Conservation (phyloP, 2,329 filamentous ascomycete species). For the Verticillium tricorpus region DNA sequence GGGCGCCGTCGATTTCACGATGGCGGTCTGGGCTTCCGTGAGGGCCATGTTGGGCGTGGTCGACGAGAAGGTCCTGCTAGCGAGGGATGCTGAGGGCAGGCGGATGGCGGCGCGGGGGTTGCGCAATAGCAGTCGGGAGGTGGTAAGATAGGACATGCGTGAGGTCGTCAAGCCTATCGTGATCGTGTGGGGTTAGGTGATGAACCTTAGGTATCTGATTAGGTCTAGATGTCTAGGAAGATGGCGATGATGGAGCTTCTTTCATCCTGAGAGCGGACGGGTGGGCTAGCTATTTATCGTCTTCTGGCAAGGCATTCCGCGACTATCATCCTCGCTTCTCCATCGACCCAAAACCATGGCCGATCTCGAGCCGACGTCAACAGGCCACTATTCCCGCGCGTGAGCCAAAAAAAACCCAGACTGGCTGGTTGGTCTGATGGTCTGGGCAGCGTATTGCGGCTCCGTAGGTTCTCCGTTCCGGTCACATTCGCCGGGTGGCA, state of each 20-base stretch:
- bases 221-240: not conserved
- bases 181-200: not conserved
- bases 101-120: not conserved
- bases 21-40: conserved; percentile 59
- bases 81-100: not conserved
- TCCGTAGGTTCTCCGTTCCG: not conserved
- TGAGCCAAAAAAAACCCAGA: not conserved
- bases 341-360: not conserved
- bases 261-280: not conserved
- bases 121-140: not conserved
- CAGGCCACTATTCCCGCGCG: not conserved
- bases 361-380: not conserved
- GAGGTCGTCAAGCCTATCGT: not conserved
- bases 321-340: not conserved
- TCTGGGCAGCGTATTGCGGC: not conserved
- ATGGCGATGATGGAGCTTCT: not conserved
- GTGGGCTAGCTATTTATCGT: not conserved
- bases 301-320: not conserved
- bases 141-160: not conserved
- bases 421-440: not conserved
- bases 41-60: conserved; percentile 38
- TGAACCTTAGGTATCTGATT: not conserved
- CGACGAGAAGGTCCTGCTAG: not conserved
- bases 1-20: conserved; percentile 74
- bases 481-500: not conserved